Base-by-base conservation (phyloP, 208 protist genomes). In the Wallacemonas collosoma region DNA sequence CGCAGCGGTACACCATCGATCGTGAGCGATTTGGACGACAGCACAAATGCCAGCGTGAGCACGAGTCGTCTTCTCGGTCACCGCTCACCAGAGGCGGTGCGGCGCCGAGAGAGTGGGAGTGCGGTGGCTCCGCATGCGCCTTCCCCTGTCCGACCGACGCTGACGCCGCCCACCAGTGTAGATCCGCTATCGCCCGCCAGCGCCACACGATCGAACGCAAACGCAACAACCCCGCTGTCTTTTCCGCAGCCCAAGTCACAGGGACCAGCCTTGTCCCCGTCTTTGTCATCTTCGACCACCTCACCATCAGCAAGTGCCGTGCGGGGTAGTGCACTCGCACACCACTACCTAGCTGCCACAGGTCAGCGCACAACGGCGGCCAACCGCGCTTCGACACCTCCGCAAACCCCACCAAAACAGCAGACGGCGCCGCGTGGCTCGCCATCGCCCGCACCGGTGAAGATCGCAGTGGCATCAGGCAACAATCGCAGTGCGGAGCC, bases 1-100 rank as follows among this genome's bases (percentile, higher is more conserved):
- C 60, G 60, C 5, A 65, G 60, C 60, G 26, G 14, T 7, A 65
- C 60, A 15, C 60, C 60, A 41, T 65, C 60, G 3, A 4, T 41
- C 8, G 4, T 5, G n/a, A 48, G 41, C 26, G 60, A 65, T 3
- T 41, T 50, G 11, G 60, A 65, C 7, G 60, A 65, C 41, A 50
- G 45, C 45, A 50, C 45, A 6, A 50, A 15, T 7, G 60, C 9
- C 4, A 65, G 40, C 11, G 43, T 41, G 60, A 48, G 60, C 39
- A 63, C 57, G 9, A 63, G 40, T 41, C 60, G 40, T 8, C 40
- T 65, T 3, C 7, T 45, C 3, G 40, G 36, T 4, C 60, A 4
- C 0, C 60, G 3, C 12, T 26, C 41, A 39, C 60, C 60, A 48
- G 40, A 65, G 15, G 2, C 3, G 11, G 11, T 8, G 12, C 8